Evolutionary conservation across 169 alveolate genomes (phyloP).

Genomic region (Plasmodium adleri): DNA sequence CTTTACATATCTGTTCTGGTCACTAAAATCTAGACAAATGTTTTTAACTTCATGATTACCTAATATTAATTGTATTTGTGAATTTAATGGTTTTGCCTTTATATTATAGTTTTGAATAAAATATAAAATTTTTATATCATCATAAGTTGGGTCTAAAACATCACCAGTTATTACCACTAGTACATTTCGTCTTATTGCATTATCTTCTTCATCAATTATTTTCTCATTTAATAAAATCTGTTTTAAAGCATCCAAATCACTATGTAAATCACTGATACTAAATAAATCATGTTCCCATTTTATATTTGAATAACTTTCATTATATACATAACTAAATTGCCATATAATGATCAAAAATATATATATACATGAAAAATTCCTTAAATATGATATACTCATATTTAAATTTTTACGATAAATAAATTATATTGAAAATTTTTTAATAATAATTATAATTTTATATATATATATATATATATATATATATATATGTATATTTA

Average conservation of each 20-base stretch:
- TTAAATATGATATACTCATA: conserved; percentile 25
- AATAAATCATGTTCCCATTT: conserved; percentile 47
- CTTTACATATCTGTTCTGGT: neutral
- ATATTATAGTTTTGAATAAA: conserved; percentile 52
- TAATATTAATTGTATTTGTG: conserved; percentile 21
- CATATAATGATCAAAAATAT: conserved; percentile 5
- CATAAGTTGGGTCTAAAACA: conserved; percentile 61
- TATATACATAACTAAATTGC: conserved; percentile 26
- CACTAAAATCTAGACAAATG: conserved; percentile 45
- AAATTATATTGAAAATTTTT: too few species aligned
- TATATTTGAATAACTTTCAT: conserved; percentile 33
- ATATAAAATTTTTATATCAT: conserved; percentile 65
- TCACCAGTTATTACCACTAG: conserved; percentile 67
- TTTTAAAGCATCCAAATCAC: conserved; percentile 67
- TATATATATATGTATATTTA: too few species aligned
- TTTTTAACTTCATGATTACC: conserved; percentile 71
- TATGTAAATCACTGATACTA: conserved; percentile 67
- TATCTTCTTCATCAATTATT: conserved; percentile 40
- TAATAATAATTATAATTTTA: too few species aligned
- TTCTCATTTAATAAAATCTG: conserved; percentile 44
- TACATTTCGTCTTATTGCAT: conserved; percentile 28
- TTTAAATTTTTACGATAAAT: neutral
- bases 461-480: too few species aligned
- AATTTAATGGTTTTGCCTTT: conserved; percentile 38
- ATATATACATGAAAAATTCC: neutral